Conservation (phyloP, 495 filamentous ascomycete genomes). For the Annulohypoxylon stygium region DNA sequence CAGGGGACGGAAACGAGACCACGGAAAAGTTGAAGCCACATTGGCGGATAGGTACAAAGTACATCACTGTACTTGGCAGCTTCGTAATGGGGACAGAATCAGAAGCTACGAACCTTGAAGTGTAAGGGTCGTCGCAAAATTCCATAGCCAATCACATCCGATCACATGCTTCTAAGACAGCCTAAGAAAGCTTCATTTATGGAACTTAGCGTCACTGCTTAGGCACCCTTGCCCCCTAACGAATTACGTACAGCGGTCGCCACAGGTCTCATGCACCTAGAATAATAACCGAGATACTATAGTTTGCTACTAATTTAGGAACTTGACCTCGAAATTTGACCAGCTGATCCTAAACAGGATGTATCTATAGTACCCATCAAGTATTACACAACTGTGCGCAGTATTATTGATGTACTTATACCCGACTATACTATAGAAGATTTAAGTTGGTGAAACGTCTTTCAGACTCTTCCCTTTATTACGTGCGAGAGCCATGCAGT, state of each 20-base stretch:
- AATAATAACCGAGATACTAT: neutral
- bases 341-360: neutral
- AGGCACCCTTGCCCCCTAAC: neutral
- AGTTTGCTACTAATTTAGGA: constrained; percentile 7
- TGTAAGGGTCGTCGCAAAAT: neutral
- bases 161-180: constrained; percentile 6
- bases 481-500: constrained; percentile 1
- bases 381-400: no score
- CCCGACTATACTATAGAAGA: neutral
- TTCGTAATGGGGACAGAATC: neutral
- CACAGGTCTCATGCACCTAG: constrained; percentile 1
- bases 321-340: neutral
- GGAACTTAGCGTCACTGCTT: neutral
- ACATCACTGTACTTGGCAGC: constrained; percentile 3
- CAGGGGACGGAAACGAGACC: constrained; percentile 2
- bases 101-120: neutral
- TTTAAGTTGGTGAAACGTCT: constrained; percentile 6
- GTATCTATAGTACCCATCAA: neutral
- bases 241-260: constrained; percentile 2
- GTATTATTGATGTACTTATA: neutral
- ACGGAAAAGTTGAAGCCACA: constrained; percentile 17
- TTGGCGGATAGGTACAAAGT: constrained; percentile 7
- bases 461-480: neutral
- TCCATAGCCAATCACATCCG: constrained; percentile 18
- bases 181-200: constrained; percentile 39